These are phyloP conservation scores for Vitis vinifera DNA, from an alignment of 164 flowering plant genomes.

Conservation along the genomic window ASM3070453v1 NC_081805.1:23184001-23184500, in stretches of 20 bases:
- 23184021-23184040: slow-evolving; percentile 20
- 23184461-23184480: slow-evolving; percentile 18
- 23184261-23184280: slow-evolving; percentile 4
- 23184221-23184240: slow-evolving; percentile 3
- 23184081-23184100: not conserved
- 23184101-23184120: not conserved
- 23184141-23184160: not conserved
- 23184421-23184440: not conserved
- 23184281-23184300: slow-evolving; percentile 4
- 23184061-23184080: slow-evolving; percentile 1
- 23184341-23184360: not conserved
- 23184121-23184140: slow-evolving; percentile 10
- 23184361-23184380: not conserved
- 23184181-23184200: not conserved
- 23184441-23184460: not conserved
- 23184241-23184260: slow-evolving; percentile 8
- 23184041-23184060: slow-evolving; percentile 2
- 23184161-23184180: not conserved
- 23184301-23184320: slow-evolving; percentile 4
- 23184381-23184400: slow-evolving; percentile 2
- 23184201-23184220: slow-evolving; percentile 5
- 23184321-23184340: slow-evolving; percentile 13
- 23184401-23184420: slow-evolving; percentile 1
- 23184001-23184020: slow-evolving; percentile 54
- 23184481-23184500: slow-evolving; percentile 15